A percentile compares a stretch with the other conserved stretches of the same genome.
phyloP scores from a whole-genome alignment of 2,329 filamentous ascomycete genomes.

The Aureobasidium sp. region DNA sequence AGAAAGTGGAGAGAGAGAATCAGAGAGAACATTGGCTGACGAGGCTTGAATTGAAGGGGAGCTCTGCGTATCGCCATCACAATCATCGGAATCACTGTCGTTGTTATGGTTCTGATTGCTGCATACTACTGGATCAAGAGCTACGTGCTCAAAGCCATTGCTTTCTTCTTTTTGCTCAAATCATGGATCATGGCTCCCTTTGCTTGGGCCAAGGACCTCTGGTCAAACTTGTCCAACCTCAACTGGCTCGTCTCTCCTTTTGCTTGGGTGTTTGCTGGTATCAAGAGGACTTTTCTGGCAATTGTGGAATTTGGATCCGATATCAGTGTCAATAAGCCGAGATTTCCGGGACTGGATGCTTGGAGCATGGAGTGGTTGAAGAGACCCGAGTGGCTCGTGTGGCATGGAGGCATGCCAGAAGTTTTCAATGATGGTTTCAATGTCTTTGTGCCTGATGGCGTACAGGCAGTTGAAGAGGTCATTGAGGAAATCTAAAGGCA shows the following conservation, averaged over 20 bases:
- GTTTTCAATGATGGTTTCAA: background rate
- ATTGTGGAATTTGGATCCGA: background rate
- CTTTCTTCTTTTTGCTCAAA: background rate
- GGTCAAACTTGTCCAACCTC: background rate
- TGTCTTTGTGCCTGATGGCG: background rate
- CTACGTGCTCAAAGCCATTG: background rate
- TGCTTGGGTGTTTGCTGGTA: background rate
- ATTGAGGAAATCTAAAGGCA: background rate
- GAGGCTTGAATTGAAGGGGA: background rate
- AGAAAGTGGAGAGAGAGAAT: too few relatives aligned
- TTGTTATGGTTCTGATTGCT: background rate
- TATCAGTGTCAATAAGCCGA: background rate
- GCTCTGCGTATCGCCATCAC: background rate
- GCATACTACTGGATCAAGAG: conserved; percentile 6
- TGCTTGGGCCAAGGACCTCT: background rate
- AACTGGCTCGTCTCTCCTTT: background rate
- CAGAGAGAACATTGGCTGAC: background rate
- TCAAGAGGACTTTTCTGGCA: background rate
- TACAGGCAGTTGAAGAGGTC: background rate
- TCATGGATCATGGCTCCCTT: background rate
- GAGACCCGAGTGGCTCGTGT: background rate
- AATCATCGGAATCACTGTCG: background rate
- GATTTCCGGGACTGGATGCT: background rate
- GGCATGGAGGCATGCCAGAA: background rate
- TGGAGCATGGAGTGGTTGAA: background rate